Evolutionary conservation across 176 grass and related monocot species (phyloP).

Genomic region (Bothriochloa decipiens): DNA sequence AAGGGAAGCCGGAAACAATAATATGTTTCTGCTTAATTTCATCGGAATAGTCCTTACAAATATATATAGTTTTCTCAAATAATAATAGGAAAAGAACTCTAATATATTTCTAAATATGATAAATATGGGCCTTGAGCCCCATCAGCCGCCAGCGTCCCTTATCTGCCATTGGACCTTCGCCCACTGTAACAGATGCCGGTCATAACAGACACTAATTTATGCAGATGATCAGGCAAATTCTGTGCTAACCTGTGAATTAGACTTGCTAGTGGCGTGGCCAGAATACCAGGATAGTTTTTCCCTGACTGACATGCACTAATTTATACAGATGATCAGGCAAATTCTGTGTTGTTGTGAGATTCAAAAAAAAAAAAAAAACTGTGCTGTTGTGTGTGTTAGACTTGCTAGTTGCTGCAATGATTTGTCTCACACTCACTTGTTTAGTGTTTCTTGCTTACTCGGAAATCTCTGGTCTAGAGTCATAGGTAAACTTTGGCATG

Average conservation of each 20-base stretch:
- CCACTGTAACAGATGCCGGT: too few species aligned
- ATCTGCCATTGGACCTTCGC: too few species aligned
- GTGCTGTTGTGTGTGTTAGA: neutral
- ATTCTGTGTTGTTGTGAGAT: neutral
- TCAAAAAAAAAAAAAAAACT: neutral
- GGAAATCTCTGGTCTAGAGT: slow-evolving; percentile 18
- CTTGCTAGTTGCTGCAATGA: neutral
- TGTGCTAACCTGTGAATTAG: neutral
- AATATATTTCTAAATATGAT: too few species aligned
- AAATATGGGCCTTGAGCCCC: too few species aligned
- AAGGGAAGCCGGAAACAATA: too few species aligned
- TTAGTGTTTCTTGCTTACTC: slow-evolving; percentile 8
- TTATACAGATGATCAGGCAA: slow-evolving; percentile 9
- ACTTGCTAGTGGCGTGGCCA: neutral
- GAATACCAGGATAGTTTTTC: neutral
- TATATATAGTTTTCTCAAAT: too few species aligned
- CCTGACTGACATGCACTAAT: neutral
- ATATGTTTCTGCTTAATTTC: too few species aligned
- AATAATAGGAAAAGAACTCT: too few species aligned
- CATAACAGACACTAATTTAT: neutral
- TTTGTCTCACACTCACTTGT: neutral
- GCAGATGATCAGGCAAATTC: neutral
- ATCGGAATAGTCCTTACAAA: too few species aligned
- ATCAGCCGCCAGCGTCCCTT: too few species aligned
- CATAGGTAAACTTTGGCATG: neutral